A percentile compares a stretch with the other conserved stretches of the same genome.
Conservation (phyloP, 1,284 basidiomycete species). For the Cutaneotrichosporon cavernicola region DNA sequence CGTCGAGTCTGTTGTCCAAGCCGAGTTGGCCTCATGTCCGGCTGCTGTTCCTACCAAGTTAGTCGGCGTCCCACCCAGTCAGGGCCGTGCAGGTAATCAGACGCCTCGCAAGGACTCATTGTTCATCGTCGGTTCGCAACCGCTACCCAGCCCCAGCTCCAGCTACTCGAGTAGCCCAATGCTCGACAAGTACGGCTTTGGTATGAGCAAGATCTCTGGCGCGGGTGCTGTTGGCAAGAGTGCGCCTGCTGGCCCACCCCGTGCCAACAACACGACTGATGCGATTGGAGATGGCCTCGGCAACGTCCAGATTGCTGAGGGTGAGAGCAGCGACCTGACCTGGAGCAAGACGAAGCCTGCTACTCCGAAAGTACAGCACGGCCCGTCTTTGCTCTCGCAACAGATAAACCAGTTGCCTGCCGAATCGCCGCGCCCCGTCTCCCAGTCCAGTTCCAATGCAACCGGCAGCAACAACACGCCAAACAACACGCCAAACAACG, state of each 20-base stretch:
- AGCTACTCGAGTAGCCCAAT: constrained; percentile 72
- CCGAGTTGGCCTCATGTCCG: constrained; percentile 67
- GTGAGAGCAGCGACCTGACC: constrained; percentile 54
- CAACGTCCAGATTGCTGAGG: constrained; percentile 66
- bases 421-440: not conserved
- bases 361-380: constrained; percentile 51
- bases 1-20: constrained; percentile 87
- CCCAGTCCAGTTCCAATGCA: not conserved
- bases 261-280: constrained; percentile 52
- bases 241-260: constrained; percentile 19
- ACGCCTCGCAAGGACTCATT: constrained; percentile 83
- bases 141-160: constrained; percentile 74
- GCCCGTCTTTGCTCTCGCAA: constrained; percentile 78
- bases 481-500: not conserved
- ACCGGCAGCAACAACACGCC: not conserved
- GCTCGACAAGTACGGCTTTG: constrained; percentile 88
- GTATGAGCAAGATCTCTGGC: constrained; percentile 69
- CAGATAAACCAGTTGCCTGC: constrained; percentile 59
- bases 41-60: constrained; percentile 70
- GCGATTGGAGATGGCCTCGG: constrained; percentile 59
- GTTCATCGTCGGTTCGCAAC: constrained; percentile 92
- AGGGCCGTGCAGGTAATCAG: constrained; percentile 94
- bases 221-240: constrained; percentile 32
- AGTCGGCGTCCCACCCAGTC: constrained; percentile 91
- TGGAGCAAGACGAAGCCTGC: constrained; percentile 60